These are phyloP conservation scores for Daldinia sp. DNA, from an alignment of 2,329 filamentous ascomycete genomes.

Conservation along the genomic window DNA sequence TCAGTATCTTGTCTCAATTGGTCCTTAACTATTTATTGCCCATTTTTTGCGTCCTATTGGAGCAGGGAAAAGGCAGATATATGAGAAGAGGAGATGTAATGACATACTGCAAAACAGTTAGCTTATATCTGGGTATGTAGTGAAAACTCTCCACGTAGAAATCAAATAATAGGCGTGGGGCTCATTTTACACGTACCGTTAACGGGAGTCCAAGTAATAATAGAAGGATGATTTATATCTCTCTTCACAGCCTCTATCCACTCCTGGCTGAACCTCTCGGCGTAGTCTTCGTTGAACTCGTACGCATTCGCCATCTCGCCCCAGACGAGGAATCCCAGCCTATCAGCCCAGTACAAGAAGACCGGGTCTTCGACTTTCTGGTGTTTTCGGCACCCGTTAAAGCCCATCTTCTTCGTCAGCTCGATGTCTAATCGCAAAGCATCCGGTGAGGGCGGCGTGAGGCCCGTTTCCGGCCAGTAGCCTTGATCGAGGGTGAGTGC, in stretches of 20 bases:
- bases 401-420: conserved; percentile 69
- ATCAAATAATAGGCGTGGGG: not conserved
- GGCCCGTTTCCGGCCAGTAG: conserved; percentile 71
- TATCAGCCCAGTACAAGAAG: conserved; percentile 72
- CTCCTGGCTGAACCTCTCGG: conserved; percentile 71
- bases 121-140: not conserved
- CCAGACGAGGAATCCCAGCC: conserved; percentile 72
- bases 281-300: conserved; percentile 69
- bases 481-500: conserved; percentile 71
- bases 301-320: conserved; percentile 75
- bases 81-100: not conserved
- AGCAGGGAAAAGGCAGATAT: not conserved
- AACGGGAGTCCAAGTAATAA: conserved; percentile 75
- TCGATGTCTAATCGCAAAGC: conserved; percentile 65
- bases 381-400: conserved; percentile 74
- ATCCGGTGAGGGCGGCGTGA: conserved; percentile 66
- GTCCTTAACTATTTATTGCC: not conserved
- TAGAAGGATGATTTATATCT: conserved; percentile 73
- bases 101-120: conserved; percentile 35
- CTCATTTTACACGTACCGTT: conserved; percentile 55
- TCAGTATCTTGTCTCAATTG: conserved; percentile 10
- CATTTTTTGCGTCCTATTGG: too few relatives aligned
- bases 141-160: not conserved
- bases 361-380: conserved; percentile 73
- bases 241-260: conserved; percentile 73